A percentile compares a stretch with the other conserved stretches of the same genome.
Conservation (phyloP, 2,329 filamentous ascomycete species). For the Albophoma yamanashiensis region DNA sequence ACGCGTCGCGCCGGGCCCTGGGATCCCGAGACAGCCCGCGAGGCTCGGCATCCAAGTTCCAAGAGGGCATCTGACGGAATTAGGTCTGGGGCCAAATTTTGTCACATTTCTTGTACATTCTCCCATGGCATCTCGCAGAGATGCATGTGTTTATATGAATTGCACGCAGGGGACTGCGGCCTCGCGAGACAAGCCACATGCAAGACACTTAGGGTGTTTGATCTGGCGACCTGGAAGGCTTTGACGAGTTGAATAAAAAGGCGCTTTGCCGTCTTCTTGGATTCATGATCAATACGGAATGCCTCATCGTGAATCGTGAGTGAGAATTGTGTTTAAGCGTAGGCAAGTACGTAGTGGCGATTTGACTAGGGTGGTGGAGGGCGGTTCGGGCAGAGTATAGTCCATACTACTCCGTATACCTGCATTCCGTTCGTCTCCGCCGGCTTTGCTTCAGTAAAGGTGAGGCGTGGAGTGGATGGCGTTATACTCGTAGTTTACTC, state of each 20-base stretch:
- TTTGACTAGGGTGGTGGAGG: too few relatives aligned
- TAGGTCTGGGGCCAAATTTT: background rate
- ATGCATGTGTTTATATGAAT: background rate
- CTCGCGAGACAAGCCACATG: background rate
- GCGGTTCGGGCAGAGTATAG: too few relatives aligned
- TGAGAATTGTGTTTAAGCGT: background rate
- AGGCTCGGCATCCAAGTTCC: conserved; percentile 27
- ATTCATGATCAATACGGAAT: too few relatives aligned
- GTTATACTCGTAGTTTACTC: too few relatives aligned
- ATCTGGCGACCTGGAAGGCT: background rate
- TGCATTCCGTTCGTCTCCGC: background rate
- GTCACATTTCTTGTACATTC: background rate
- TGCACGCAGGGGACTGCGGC: background rate
- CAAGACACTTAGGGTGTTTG: background rate
- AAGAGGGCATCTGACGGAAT: conserved; percentile 24
- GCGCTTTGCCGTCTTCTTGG: background rate
- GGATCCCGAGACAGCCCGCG: conserved; percentile 21
- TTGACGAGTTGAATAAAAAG: background rate
- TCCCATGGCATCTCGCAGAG: background rate
- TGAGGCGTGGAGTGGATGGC: too few relatives aligned
- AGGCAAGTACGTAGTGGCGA: too few relatives aligned
- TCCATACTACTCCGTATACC: too few relatives aligned
- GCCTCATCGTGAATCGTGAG: too few relatives aligned
- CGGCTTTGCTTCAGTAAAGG: background rate
- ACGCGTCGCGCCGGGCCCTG: conserved; percentile 24